Conservation (phyloP, 352 stramenopile species). For the Globisporangium acanthophoron region DNA sequence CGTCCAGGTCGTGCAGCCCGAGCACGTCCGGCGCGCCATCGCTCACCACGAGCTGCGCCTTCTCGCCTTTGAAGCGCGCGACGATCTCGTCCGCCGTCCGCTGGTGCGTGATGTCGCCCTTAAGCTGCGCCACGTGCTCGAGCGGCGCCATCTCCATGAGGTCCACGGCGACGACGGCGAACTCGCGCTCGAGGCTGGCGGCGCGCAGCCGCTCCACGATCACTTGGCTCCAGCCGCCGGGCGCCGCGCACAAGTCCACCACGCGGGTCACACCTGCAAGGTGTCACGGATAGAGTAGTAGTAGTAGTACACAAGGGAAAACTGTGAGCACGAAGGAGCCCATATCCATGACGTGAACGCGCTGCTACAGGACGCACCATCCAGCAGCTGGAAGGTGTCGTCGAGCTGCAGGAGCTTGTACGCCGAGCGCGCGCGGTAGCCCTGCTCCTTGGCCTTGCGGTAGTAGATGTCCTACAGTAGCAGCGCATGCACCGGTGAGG, state of each 20-base stretch:
- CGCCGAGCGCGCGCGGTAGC: conserved; percentile 95
- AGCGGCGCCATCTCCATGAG: conserved; percentile 97
- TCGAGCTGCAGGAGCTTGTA: conserved; percentile 99
- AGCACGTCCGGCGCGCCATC: conserved; percentile 99
- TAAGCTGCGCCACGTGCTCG: conserved; percentile 61
- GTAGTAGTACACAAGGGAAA: no score
- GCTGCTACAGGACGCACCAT: conserved; percentile 13
- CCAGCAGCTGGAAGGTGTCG: conserved; percentile 95
- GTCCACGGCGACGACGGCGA: conserved; percentile 72
- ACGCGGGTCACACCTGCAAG: conserved; percentile 60
- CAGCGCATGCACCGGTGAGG: neutral
- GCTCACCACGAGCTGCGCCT: conserved; percentile 97
- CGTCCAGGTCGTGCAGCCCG: conserved; percentile 72
- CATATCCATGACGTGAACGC: no score
- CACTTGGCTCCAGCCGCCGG: conserved; percentile 85
- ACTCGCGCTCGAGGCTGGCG: conserved; percentile 2
- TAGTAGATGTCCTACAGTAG: conserved; percentile 88
- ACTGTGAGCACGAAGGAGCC: no score
- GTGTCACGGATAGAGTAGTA: neutral
- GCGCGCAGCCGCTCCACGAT: conserved; percentile 65
- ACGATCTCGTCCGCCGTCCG: conserved; percentile 70
- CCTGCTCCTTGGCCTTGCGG: conserved; percentile 89
- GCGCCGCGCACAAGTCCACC: conserved; percentile 79
- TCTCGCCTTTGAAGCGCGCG: conserved; percentile 55
- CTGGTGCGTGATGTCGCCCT: conserved; percentile 84